A percentile compares a stretch with the other conserved stretches of the same genome.
Conservation (phyloP, 2,329 filamentous ascomycete species). For the Lizonia empirigonia region DNA sequence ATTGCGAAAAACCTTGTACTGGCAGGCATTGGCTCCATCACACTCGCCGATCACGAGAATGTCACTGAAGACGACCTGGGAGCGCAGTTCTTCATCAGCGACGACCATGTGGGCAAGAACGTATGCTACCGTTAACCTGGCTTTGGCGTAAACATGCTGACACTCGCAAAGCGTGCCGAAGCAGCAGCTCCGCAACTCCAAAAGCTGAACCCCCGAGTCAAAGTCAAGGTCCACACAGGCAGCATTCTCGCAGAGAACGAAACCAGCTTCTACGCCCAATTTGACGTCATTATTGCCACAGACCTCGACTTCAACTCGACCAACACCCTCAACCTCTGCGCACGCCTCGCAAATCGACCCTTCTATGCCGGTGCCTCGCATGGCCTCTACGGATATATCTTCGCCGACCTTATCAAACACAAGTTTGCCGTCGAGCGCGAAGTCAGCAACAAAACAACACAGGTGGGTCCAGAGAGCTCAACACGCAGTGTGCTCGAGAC, state of each 20-base stretch:
- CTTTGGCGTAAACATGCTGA: not conserved
- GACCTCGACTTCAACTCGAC: constrained; percentile 79
- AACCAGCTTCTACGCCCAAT: constrained; percentile 75
- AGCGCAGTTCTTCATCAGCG: constrained; percentile 72
- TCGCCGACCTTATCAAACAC: constrained; percentile 89
- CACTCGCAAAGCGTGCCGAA: constrained; percentile 68
- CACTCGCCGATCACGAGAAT: constrained; percentile 77
- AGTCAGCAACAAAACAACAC: constrained; percentile 71
- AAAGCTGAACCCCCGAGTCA: constrained; percentile 88
- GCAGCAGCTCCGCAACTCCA: constrained; percentile 78
- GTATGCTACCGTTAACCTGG: constrained; percentile 45
- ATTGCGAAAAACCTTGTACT: constrained; percentile 97
- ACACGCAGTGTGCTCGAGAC: constrained; percentile 78
- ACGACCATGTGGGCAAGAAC: constrained; percentile 76
- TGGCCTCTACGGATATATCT: constrained; percentile 93
- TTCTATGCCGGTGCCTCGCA: constrained; percentile 91
- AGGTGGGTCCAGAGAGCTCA: constrained; percentile 69
- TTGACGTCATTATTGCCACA: constrained; percentile 87
- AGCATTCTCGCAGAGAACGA: constrained; percentile 66
- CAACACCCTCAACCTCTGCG: constrained; percentile 82
- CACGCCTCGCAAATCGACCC: constrained; percentile 74
- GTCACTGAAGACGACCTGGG: constrained; percentile 81
- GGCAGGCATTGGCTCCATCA: constrained; percentile 88
- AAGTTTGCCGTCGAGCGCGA: constrained; percentile 88
- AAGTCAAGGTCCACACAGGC: constrained; percentile 70